Evolutionary conservation across 2,329 filamentous ascomycete genomes (phyloP), one percentile per base, ranked within the genome.

Genomic region (Chaetomium sp.): DNA sequence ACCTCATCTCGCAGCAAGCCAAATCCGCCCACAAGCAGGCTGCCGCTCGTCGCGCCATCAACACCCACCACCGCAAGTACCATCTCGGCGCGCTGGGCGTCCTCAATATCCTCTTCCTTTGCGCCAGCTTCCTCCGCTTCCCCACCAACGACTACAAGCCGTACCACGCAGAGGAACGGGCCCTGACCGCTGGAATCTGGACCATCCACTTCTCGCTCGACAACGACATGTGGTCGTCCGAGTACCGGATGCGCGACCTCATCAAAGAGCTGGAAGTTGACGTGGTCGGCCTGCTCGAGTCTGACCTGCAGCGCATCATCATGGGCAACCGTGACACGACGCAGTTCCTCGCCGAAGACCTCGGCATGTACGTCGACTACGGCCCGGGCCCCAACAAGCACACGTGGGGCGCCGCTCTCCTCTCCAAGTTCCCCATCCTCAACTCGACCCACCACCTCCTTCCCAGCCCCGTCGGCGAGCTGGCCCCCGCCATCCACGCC

Each of bases 291-390:
- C 85, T 99, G 23, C 84, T 99, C 0, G 95, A 99, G 78, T 91
- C 90, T 0, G 95, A 99, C 75, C 85, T 92, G 42, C 95, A 99
- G 79, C 91, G 94, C 71, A 97, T 99, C 79, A 99, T 99, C 81
- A 99, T 98, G 95, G 95, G 95, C 73, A 99, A 98, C 79, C 90
- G 95, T 70, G 95, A 99, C 75, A 90, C 92, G 9, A 97, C 95
- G 1, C 95, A 98, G 75, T 96, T 92, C 78, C 85, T 99, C 9
- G 93, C 95, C 23, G 94, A 98, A 76, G 93, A 99, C 70, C 85
- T 99, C 12, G 95, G 95, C 71, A 99, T 99, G 95, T 99, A 97
- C 74, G 93, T 96, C 57, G 95, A 99, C 80, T 97, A 93, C 73
- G 95, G 95, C 62, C 95, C 95, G 33, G 95, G 95, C 1, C 95